Conservation (phyloP, 2,329 filamentous ascomycete species). For the Xylaria digitata region DNA sequence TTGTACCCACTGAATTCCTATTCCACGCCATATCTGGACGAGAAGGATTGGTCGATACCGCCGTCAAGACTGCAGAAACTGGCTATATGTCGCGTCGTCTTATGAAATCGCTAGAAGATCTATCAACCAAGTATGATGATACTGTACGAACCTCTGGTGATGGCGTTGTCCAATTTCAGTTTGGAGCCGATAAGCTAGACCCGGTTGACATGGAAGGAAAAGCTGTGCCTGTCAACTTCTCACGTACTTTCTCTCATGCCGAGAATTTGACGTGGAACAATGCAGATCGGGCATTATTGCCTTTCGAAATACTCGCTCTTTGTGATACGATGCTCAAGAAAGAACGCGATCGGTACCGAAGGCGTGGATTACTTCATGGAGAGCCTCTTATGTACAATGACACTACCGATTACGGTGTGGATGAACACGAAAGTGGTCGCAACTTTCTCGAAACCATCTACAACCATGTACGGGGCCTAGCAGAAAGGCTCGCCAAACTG, state of each 20-base stretch:
- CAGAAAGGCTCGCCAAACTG: slow-evolving; percentile 68
- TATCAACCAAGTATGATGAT: slow-evolving; percentile 92
- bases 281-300: slow-evolving; percentile 76
- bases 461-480: slow-evolving; percentile 73
- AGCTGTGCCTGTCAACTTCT: slow-evolving; percentile 91
- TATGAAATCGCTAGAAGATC: slow-evolving; percentile 97
- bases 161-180: slow-evolving; percentile 95
- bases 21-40: slow-evolving; percentile 99
- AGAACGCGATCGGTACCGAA: slow-evolving; percentile 73
- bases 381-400: slow-evolving; percentile 77
- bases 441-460: slow-evolving; percentile 84
- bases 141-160: slow-evolving; percentile 92
- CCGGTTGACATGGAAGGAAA: slow-evolving; percentile 98
- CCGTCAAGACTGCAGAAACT: slow-evolving; percentile 98
- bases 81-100: slow-evolving; percentile 98
- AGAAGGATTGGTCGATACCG: slow-evolving; percentile 98
- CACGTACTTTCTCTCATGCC: slow-evolving; percentile 86
- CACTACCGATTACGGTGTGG: slow-evolving; percentile 73
- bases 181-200: slow-evolving; percentile 94
- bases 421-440: slow-evolving; percentile 84
- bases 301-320: slow-evolving; percentile 76
- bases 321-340: slow-evolving; percentile 75
- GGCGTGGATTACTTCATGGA: slow-evolving; percentile 70
- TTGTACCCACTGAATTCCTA: slow-evolving; percentile 91
- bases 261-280: slow-evolving; percentile 84